phyloP scores from a whole-genome alignment of 2,329 filamentous ascomycete species.

The Monilinia fructigena region DNA sequence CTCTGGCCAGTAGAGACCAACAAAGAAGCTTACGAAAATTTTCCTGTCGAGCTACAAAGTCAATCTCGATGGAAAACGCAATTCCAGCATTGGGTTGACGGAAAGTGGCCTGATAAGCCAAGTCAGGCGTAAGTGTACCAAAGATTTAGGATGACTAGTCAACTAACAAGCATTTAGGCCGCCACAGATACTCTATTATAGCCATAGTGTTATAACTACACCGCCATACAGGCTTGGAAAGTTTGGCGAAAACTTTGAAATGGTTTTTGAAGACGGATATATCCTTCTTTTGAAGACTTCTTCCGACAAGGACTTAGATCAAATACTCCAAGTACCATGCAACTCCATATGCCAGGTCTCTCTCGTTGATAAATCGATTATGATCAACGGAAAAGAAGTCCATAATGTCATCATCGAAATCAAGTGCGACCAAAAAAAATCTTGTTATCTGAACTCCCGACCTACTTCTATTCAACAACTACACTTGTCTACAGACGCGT shows the following conservation, averaged over 20 bases:
- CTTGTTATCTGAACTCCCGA: constrained; percentile 14
- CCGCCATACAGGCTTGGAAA: constrained; percentile 14
- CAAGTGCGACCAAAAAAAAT: neutral
- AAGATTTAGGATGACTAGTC: neutral
- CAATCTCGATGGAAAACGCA: constrained; percentile 30
- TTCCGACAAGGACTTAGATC: constrained; percentile 20
- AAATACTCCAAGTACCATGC: constrained; percentile 24
- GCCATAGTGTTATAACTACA: constrained; percentile 11
- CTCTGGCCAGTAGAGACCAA: constrained; percentile 32
- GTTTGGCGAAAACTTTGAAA: constrained; percentile 4
- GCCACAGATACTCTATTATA: constrained; percentile 21
- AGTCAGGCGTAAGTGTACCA: neutral
- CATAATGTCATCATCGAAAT: constrained; percentile 5
- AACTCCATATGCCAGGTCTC: constrained; percentile 9
- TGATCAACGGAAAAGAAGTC: neutral
- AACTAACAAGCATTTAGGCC: constrained; percentile 14
- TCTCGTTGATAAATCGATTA: neutral
- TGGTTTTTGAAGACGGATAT: constrained; percentile 17
- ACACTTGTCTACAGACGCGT: neutral
- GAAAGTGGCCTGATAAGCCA: constrained; percentile 13
- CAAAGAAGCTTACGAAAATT: constrained; percentile 26
- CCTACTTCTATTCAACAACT: neutral
- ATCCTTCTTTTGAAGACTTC: constrained; percentile 20
- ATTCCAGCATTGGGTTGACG: constrained; percentile 34
- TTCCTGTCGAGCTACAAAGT: constrained; percentile 30